Percentiles rank a stretch among this genome's conserved stretches.
phyloP scores from a whole-genome alignment of 1,284 basidiomycete genomes.

The Moesziomyces antarcticus region DNA sequence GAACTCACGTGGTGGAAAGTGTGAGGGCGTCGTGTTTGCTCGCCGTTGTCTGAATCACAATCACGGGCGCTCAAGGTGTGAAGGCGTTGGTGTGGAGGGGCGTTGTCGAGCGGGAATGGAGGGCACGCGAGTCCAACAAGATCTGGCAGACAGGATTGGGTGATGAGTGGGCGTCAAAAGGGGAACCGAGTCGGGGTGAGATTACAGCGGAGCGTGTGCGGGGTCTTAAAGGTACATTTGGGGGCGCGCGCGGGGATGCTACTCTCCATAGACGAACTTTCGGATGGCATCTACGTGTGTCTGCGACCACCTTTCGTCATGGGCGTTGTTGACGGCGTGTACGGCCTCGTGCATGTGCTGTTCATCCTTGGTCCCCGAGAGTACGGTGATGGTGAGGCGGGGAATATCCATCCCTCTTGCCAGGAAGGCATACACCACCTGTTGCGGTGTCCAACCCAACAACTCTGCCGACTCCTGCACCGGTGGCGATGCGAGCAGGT shows the following conservation, averaged over 20 bases:
- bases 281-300: slow-evolving; percentile 51
- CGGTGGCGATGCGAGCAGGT: slow-evolving; percentile 35
- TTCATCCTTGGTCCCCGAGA: slow-evolving; percentile 54
- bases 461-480: slow-evolving; percentile 45
- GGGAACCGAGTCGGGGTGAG: too few species aligned
- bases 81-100: too few species aligned
- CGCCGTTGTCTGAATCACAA: too few species aligned
- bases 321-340: slow-evolving; percentile 32
- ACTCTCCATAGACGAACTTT: slow-evolving; percentile 61
- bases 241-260: background rate
- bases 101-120: too few species aligned
- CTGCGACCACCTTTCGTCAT: slow-evolving; percentile 18
- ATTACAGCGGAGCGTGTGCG: too few species aligned
- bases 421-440: slow-evolving; percentile 60
- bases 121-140: too few species aligned
- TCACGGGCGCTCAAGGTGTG: too few species aligned
- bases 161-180: too few species aligned
- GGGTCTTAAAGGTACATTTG: background rate
- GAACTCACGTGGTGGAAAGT: too few species aligned
- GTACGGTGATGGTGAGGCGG: slow-evolving; percentile 50
- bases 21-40: too few species aligned
- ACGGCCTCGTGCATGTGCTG: slow-evolving; percentile 62
- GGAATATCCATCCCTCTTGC: slow-evolving; percentile 54
- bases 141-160: too few species aligned
- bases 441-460: slow-evolving; percentile 48